A percentile compares a stretch with the other conserved stretches of the same genome.
Conservation (phyloP, 2,329 filamentous ascomycete genomes). For the Aspergillus felis region DNA sequence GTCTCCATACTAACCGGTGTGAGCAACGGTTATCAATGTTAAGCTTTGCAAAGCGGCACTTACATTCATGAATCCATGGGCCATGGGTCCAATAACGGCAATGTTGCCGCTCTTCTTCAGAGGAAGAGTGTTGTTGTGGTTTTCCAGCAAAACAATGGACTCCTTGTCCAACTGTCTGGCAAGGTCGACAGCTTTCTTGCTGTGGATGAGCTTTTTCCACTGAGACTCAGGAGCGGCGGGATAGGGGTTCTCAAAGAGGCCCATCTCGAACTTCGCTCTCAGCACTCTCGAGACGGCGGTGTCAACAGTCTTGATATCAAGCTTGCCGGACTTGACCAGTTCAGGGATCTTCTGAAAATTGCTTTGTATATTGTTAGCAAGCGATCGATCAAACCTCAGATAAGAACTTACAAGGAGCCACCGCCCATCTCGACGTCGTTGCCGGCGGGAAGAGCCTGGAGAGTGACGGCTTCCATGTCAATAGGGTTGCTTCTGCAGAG, state of each 20-base stretch:
- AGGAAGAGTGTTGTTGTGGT: conserved; percentile 52
- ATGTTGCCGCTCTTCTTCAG: conserved; percentile 62
- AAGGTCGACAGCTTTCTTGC: conserved; percentile 53
- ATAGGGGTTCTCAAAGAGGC: conserved; percentile 69
- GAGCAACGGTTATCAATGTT: background rate
- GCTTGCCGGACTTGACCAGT: conserved; percentile 58
- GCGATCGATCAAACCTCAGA: background rate
- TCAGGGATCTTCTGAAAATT: conserved; percentile 65
- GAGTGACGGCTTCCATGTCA: conserved; percentile 62
- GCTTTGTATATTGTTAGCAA: conserved; percentile 16
- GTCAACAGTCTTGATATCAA: conserved; percentile 59
- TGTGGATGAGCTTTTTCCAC: conserved; percentile 60
- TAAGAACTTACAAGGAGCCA: conserved; percentile 53
- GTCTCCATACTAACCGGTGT: conserved; percentile 58
- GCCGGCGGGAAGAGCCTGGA: conserved; percentile 62
- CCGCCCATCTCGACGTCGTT: conserved; percentile 74
- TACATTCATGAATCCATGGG: conserved; percentile 66
- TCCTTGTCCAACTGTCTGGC: conserved; percentile 63
- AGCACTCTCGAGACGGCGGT: conserved; percentile 63
- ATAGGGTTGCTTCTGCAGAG: conserved; percentile 59
- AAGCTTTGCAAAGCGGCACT: conserved; percentile 24
- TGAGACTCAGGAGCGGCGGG: conserved; percentile 54
- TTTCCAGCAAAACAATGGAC: conserved; percentile 59
- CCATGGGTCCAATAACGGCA: conserved; percentile 73
- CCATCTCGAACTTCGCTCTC: conserved; percentile 64